Evolutionary conservation across 257 asterid species (phyloP), one percentile per base, ranked within the genome.

Genomic region (Capsicum rhomboideum): DNA sequence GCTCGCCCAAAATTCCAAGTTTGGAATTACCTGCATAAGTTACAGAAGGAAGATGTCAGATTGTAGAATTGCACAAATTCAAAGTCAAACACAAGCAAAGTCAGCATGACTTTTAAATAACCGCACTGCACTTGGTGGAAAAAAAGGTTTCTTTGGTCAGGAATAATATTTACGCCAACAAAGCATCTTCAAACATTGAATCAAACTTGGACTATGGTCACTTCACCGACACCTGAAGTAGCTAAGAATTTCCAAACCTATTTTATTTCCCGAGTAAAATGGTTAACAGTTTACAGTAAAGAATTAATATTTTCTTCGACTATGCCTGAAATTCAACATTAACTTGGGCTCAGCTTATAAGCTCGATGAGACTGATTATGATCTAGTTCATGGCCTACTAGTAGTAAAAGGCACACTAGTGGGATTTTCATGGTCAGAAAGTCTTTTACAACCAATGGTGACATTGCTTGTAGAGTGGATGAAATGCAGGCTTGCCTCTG

Each of bases 1-100:
- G 89, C 96, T 92, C 85, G 92, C 92, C 99, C 99, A 96, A 29
- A 94, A 86, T 88, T 94, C 99, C 94, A 96, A 84, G 92, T 96
- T 92, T 17, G 98, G 99, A 64, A 96, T 92, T 44, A 92, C 85
- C 98, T 96, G 92, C 85, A 88, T 75, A 75, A 75, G 63, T 50
- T 53, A 34, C 46, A 77, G 82, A 28, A 77, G 78, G 23, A 28
- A 77, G 68, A 53, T 63, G 71, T 82, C 83, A 78, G 78, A 67
- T 72, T 42, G 61, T 78, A 84, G 42, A 78, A 37, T 29, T 83
- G 66, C 20, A 29, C 37, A 68, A 53, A 79, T 28, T 3, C 10
- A 77, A 50, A 26, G 82, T 77, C 26, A 12, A 21, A 46, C 21
- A 37, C 77, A 66, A 75, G 74, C 29, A 67, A 63, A 82, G 59